Evolutionary conservation across 805 yeast genomes (phyloP).

Genomic region (Priceomyces haplophilus): DNA sequence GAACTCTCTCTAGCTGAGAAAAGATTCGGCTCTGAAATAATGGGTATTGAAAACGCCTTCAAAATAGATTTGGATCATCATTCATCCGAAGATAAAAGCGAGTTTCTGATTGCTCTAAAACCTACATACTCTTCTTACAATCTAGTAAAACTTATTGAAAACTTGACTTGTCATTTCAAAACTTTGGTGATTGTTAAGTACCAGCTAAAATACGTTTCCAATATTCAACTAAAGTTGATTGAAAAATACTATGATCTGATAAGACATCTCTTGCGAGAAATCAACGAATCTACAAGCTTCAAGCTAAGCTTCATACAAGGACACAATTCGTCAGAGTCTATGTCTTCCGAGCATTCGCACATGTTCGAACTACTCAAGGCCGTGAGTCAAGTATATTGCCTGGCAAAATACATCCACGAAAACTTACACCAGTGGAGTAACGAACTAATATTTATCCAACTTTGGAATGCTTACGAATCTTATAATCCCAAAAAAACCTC

Average conservation of each 20-base stretch:
- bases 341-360: conserved; percentile 19
- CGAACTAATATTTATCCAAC: conserved; percentile 37
- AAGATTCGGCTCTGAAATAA: conserved; percentile 49
- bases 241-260: conserved; percentile 49
- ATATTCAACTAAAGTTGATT: conserved; percentile 55
- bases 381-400: conserved; percentile 34
- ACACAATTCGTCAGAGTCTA: conserved; percentile 25
- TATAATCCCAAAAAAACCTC: conserved; percentile 12
- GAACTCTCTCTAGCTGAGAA: conserved; percentile 51
- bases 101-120: conserved; percentile 12
- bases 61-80: conserved; percentile 54
- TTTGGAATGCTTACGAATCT: conserved; percentile 33
- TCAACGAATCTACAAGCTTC: conserved; percentile 36
- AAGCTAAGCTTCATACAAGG: conserved; percentile 37
- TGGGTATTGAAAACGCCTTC: conserved; percentile 49
- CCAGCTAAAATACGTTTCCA: conserved; percentile 54
- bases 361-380: conserved; percentile 22
- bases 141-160: conserved; percentile 54
- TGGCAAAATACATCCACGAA: conserved; percentile 26
- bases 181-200: conserved; percentile 49
- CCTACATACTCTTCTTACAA: conserved; percentile 66
- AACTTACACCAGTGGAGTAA: conserved; percentile 37
- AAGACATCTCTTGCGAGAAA: conserved; percentile 38
- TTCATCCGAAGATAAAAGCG: conserved; percentile 10
- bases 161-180: conserved; percentile 52